phyloP scores from a whole-genome alignment of 2,329 filamentous ascomycete species.

The Trichophyton schoenleinii region DNA sequence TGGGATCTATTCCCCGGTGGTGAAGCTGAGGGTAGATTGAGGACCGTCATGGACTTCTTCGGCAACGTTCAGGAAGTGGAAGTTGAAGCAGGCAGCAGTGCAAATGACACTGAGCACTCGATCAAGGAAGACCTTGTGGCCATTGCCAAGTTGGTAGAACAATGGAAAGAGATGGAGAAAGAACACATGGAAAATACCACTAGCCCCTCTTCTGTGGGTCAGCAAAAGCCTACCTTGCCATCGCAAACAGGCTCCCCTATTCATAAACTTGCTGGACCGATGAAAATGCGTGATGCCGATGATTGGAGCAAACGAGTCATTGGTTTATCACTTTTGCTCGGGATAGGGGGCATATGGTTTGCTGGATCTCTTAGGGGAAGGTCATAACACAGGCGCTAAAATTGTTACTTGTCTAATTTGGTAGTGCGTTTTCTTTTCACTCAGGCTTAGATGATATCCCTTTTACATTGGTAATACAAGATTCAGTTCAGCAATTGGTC shows the following conservation, averaged over 20 bases:
- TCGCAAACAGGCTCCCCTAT: neutral
- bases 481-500: neutral
- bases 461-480: neutral
- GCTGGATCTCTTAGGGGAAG: slow-evolving; percentile 11
- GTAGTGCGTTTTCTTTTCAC: slow-evolving; percentile 1
- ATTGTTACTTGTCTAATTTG: neutral
- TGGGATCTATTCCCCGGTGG: slow-evolving; percentile 92
- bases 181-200: slow-evolving; percentile 19
- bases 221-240: neutral
- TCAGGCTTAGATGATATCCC: neutral
- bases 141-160: slow-evolving; percentile 51
- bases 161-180: slow-evolving; percentile 31
- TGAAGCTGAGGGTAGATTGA: slow-evolving; percentile 60
- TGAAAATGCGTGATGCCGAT: slow-evolving; percentile 15
- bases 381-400: neutral
- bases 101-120: slow-evolving; percentile 42
- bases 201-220: neutral
- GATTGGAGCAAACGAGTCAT: slow-evolving; percentile 17
- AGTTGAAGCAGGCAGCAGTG: slow-evolving; percentile 49
- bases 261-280: slow-evolving; percentile 10
- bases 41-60: slow-evolving; percentile 91
- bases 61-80: slow-evolving; percentile 97
- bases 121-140: slow-evolving; percentile 60
- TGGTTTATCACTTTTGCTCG: slow-evolving; percentile 18
- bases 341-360: slow-evolving; percentile 21